Conservation (phyloP, 306 rosid genomes). For the Corylus avellana region DNA sequence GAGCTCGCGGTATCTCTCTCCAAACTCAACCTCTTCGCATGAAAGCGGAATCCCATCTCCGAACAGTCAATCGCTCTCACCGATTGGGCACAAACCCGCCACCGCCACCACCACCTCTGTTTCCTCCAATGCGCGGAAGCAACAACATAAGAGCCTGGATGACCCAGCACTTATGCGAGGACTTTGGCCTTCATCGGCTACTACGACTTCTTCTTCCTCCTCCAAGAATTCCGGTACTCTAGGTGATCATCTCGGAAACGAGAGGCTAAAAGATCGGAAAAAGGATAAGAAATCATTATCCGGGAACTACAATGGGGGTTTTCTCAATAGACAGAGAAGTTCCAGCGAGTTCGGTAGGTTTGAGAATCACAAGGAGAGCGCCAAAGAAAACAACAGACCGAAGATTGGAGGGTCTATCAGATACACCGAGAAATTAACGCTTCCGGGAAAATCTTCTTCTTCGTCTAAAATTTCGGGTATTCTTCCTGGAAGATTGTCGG, state of each 20-base stretch:
- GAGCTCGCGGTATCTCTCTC: constrained; percentile 53
- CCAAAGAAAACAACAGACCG: constrained; percentile 51
- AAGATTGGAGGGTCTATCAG: constrained; percentile 45
- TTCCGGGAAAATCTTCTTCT: constrained; percentile 21
- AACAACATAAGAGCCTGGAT: constrained; percentile 35
- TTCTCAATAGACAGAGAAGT: constrained; percentile 38
- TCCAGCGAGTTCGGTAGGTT: constrained; percentile 24
- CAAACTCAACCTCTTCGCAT: constrained; percentile 21
- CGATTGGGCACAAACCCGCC: constrained; percentile 39
- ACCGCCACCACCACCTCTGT: not conserved
- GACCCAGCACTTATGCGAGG: constrained; percentile 40
- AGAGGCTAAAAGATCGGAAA: constrained; percentile 46
- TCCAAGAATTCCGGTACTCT: constrained; percentile 47
- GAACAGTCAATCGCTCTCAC: constrained; percentile 41
- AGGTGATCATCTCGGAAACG: constrained; percentile 68
- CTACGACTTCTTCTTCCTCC: constrained; percentile 24
- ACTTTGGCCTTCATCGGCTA: constrained; percentile 67
- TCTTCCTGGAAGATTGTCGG: constrained; percentile 53
- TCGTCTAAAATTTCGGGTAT: constrained; percentile 11
- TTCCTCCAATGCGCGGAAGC: constrained; percentile 13
- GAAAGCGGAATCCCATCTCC: constrained; percentile 40
- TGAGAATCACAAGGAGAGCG: constrained; percentile 33
- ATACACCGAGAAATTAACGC: constrained; percentile 30
- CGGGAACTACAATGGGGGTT: not conserved
- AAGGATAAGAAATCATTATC: not conserved